Evolutionary conservation across 768 basidiomycete species (phyloP).

Genomic region (Mrakia gelida): DNA sequence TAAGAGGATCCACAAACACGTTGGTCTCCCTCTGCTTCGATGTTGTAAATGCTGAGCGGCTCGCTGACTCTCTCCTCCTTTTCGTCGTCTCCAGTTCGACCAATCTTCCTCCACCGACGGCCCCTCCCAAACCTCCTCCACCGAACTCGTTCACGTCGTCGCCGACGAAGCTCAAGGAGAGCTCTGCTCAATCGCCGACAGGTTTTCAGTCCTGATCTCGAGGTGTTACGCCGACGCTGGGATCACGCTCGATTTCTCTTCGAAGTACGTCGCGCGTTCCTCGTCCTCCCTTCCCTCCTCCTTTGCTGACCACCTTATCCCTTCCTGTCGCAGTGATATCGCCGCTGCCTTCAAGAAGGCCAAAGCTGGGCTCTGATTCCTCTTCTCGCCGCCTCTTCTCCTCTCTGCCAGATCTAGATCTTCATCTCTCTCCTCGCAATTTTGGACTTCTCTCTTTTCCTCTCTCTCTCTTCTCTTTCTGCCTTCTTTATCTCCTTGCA

Average conservation of each 20-base stretch:
- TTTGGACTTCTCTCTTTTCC: background rate
- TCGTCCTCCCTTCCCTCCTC: background rate
- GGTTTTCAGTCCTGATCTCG: constrained; percentile 62
- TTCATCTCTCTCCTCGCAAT: background rate
- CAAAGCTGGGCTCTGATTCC: constrained; percentile 4
- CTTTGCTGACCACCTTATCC: background rate
- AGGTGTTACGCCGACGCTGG: constrained; percentile 76
- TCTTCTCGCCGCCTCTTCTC: background rate
- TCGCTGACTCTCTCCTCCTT: background rate
- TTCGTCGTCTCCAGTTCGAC: constrained; percentile 16
- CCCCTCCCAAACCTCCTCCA: constrained; percentile 31
- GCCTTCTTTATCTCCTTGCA: background rate
- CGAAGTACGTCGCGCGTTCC: constrained; percentile 28
- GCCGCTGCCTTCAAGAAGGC: constrained; percentile 67
- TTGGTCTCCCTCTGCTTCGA: background rate
- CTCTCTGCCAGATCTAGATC: background rate
- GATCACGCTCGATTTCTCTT: constrained; percentile 66
- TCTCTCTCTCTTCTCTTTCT: background rate
- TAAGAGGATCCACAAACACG: constrained; percentile 94
- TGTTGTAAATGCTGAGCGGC: too few species aligned
- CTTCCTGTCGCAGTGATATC: constrained; percentile 53
- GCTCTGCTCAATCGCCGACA: constrained; percentile 64
- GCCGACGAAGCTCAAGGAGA: constrained; percentile 91
- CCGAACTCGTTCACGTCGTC: constrained; percentile 64
- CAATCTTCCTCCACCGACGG: constrained; percentile 41